Evolutionary conservation across 306 rosid species (phyloP), one percentile per base, ranked within the genome.

Genomic region (Acmispon strigosus): DNA sequence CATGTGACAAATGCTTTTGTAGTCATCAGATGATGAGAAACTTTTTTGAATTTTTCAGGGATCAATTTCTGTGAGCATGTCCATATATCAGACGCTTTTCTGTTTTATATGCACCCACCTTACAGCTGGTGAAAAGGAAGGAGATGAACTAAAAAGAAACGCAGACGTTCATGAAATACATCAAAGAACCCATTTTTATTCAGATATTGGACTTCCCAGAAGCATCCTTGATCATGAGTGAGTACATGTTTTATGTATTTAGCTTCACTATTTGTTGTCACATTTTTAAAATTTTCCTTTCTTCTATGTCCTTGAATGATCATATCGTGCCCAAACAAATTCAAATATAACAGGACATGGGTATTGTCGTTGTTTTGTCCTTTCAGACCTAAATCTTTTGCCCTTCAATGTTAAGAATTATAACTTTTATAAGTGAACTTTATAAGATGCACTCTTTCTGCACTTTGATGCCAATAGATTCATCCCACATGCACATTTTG

Each of bases 71-170:
- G 87, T 92, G 72, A 89, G 96, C 89, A 89, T 92, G 96, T 89
- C 98, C 37, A 65, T 92, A 73, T 85, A 92, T 75, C 98, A 92
- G 87, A 89, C 98, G 1, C 82, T 85, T 27, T 92, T 92, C 71
- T 92, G 98, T 83, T 92, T 92, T 65, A 80, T 92, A 83, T 89
- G 98, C 78, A 87, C 91, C 68, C 98, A 92, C 82, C 92, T 92
- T 76, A 89, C 95, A 5, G 61, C 98, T 19, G 98, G 98, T 61
- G 96, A 88, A 83, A 92, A 81, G 72, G 89, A 90, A 34, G 91
- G 48, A 48, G 96, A 92, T 78, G 91, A 86, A 73, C 69, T 64
- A 7, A 92, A 86, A 80, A 86, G 98, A 69, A 89, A 89, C 67
- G 88, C 91, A 18, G 98, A 88, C 49, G 96, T 92, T 48, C 84